phyloP scores from a whole-genome alignment of 106 monocot species.

The Dactylorhiza incarnata region DNA sequence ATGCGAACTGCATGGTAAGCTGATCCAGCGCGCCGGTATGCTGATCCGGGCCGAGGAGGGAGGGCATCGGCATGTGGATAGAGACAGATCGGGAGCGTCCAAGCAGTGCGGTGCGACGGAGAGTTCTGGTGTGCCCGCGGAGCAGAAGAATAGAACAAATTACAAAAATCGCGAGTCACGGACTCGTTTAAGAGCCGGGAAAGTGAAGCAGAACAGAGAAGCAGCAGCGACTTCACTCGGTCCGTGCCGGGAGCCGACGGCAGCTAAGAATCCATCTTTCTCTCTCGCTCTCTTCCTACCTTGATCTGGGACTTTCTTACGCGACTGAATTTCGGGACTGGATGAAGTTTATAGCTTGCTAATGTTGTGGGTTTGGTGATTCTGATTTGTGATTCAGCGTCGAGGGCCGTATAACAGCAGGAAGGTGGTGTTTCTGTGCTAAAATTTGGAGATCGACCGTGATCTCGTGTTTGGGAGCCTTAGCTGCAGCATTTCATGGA shows the following conservation, averaged over 20 bases:
- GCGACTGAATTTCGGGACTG: background rate
- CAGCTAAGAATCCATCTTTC: background rate
- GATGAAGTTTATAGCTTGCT: background rate
- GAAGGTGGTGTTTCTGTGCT: background rate
- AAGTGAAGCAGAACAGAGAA: background rate
- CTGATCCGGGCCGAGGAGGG: background rate
- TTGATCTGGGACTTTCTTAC: background rate
- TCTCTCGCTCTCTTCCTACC: background rate
- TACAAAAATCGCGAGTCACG: constrained; percentile 1
- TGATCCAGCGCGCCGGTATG: background rate
- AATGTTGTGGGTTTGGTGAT: background rate
- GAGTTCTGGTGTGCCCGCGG: background rate
- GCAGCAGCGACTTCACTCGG: background rate
- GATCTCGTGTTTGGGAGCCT: background rate
- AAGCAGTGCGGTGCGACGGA: background rate
- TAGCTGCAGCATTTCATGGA: background rate
- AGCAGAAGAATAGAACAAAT: background rate
- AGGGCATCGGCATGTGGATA: background rate
- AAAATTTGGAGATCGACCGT: background rate
- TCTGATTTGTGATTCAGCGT: background rate
- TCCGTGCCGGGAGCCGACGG: no score
- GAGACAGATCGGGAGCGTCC: background rate
- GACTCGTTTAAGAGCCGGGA: background rate
- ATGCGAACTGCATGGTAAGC: background rate
- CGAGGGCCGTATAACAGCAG: background rate